phyloP scores from a whole-genome alignment of 2,329 filamentous ascomycete genomes.

The Hymenoscyphus occultus region DNA sequence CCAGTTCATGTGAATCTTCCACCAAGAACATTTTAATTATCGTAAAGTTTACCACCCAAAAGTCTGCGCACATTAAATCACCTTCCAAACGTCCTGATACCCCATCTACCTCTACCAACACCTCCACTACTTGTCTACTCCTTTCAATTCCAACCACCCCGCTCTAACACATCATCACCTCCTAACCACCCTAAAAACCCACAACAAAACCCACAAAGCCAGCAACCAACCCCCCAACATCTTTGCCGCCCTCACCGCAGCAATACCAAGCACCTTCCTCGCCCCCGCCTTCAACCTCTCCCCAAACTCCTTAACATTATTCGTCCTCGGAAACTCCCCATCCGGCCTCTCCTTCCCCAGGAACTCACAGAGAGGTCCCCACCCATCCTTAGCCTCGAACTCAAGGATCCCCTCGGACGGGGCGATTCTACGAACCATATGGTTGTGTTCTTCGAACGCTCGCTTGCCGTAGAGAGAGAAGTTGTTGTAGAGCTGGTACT shows the following conservation, averaged over 20 bases:
- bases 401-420: neutral
- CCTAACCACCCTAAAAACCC: no score
- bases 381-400: constrained; percentile 6
- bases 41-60: no score
- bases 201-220: no score
- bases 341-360: constrained; percentile 4
- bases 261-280: neutral
- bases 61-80: no score
- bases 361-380: constrained; percentile 5
- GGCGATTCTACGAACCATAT: neutral
- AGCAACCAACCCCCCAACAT: neutral
- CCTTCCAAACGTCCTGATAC: no score
- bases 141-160: no score
- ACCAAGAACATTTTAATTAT: no score
- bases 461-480: constrained; percentile 1
- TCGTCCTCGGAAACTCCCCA: neutral
- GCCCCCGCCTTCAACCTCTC: neutral
- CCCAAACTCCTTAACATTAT: neutral
- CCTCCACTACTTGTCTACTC: no score
- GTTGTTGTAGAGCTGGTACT: constrained; percentile 8
- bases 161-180: no score
- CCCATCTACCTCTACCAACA: no score
- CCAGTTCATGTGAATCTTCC: no score
- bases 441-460: neutral
- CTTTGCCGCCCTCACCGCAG: neutral